Conservation (phyloP, 495 filamentous ascomycete species). For the Podospora pseudoanserina region DNA sequence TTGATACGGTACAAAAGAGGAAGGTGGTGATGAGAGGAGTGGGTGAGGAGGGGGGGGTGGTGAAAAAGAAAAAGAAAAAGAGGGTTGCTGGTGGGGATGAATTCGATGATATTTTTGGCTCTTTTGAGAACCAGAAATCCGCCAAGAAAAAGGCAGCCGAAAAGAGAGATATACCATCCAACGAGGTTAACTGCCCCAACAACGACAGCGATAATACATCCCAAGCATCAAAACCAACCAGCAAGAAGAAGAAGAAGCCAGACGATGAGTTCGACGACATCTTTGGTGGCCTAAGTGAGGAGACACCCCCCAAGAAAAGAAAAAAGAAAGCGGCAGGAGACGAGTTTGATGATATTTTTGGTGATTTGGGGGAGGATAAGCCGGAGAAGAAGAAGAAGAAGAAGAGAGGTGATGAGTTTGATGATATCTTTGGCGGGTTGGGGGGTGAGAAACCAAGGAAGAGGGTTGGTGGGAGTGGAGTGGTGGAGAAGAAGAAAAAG, state of each 20-base stretch:
- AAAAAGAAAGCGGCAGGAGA: conserved; percentile 21
- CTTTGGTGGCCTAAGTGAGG: conserved; percentile 16
- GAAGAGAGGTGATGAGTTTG: conserved; percentile 32
- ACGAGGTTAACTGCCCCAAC: too few species aligned
- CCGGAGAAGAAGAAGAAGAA: conserved; percentile 24
- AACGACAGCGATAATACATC: too few species aligned
- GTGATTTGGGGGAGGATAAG: conserved; percentile 4
- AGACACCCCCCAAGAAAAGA: conserved; percentile 3
- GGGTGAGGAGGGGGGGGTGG: too few species aligned
- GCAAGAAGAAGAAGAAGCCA: neutral
- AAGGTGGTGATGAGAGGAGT: neutral
- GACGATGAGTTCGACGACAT: conserved; percentile 30
- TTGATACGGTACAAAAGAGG: conserved; percentile 11
- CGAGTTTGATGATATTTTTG: conserved; percentile 40
- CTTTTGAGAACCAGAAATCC: neutral
- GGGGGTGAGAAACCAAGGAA: neutral
- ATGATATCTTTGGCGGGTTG: conserved; percentile 30
- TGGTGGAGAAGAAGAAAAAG: conserved; percentile 27
- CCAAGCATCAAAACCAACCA: neutral
- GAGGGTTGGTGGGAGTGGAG: neutral
- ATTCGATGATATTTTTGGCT: conserved; percentile 35
- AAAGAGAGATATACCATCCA: neutral
- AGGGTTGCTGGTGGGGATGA: conserved; percentile 24
- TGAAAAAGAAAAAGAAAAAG: too few species aligned
- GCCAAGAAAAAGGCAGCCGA: neutral